phyloP scores from a whole-genome alignment of 768 basidiomycete species.

The Trametes cubensis region DNA sequence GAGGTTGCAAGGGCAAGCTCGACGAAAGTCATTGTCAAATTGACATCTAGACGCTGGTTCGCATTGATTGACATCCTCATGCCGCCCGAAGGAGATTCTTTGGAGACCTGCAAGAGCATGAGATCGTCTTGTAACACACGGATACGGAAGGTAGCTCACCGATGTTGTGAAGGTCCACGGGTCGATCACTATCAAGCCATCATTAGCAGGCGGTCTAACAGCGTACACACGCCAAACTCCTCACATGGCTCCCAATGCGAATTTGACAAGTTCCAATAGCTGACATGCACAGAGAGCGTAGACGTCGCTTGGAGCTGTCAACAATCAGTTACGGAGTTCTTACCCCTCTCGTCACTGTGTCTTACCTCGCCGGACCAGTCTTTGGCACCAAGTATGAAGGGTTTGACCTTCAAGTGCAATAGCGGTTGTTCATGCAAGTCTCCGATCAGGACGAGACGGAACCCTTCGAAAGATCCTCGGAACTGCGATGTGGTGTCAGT shows the following conservation, averaged over 20 bases:
- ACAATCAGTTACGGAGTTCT: background rate
- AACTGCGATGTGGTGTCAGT: conserved; percentile 50
- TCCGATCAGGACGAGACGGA: conserved; percentile 91
- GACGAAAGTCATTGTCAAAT: conserved; percentile 87
- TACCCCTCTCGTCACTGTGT: background rate
- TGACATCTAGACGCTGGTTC: conserved; percentile 84
- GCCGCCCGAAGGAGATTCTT: conserved; percentile 51
- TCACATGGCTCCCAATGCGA: conserved; percentile 97
- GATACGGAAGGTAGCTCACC: conserved; percentile 42
- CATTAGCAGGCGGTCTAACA: background rate
- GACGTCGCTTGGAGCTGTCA: conserved; percentile 80
- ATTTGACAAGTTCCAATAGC: conserved; percentile 95
- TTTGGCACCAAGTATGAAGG: conserved; percentile 78
- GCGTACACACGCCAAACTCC: conserved; percentile 28
- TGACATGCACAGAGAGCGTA: conserved; percentile 79
- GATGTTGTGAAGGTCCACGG: conserved; percentile 90
- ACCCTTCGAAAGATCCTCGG: conserved; percentile 85
- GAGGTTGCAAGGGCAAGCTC: conserved; percentile 78
- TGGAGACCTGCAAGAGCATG: conserved; percentile 48
- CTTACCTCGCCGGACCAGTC: conserved; percentile 94
- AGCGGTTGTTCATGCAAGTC: conserved; percentile 95
- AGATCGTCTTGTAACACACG: background rate
- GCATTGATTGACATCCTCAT: conserved; percentile 68
- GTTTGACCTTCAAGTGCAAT: conserved; percentile 84
- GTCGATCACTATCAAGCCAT: conserved; percentile 71